Evolutionary conservation across 352 stramenopile genomes (phyloP).

Genomic region (Globisporangium iwayamae): DNA sequence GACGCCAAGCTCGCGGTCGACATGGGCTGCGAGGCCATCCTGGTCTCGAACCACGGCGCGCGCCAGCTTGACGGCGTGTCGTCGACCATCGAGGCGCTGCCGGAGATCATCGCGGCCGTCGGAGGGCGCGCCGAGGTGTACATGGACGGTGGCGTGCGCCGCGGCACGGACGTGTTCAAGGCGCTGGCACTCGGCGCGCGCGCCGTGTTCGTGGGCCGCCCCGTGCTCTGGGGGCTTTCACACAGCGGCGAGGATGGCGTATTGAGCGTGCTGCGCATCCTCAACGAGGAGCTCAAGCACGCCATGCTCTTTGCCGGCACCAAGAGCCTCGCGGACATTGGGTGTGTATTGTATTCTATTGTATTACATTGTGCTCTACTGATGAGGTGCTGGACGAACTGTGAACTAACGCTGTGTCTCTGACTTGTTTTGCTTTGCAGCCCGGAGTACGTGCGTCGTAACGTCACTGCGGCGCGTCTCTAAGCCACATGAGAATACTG

Average conservation of each 20-base stretch:
- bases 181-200: constrained; percentile 90
- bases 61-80: constrained; percentile 89
- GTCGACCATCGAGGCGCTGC: constrained; percentile 90
- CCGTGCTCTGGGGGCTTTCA: constrained; percentile 92
- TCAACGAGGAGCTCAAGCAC: constrained; percentile 91
- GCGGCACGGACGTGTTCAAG: constrained; percentile 95
- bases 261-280: constrained; percentile 82
- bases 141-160: constrained; percentile 92
- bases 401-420: background rate
- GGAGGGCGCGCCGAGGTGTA: constrained; percentile 86
- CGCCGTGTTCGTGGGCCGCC: constrained; percentile 93
- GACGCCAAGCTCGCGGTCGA: constrained; percentile 89
- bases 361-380: background rate
- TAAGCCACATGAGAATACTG: background rate
- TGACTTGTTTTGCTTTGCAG: constrained; percentile 12
- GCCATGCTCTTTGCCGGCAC: constrained; percentile 89
- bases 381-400: background rate
- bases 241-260: constrained; percentile 89
- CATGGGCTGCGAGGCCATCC: constrained; percentile 88
- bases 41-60: constrained; percentile 94
- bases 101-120: constrained; percentile 87
- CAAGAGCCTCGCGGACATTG: constrained; percentile 61
- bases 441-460: constrained; percentile 31
- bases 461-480: constrained; percentile 15
- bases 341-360: constrained; percentile 26